phyloP scores from a whole-genome alignment of 2,329 filamentous ascomycete species.

The Botrytis squamosa region DNA sequence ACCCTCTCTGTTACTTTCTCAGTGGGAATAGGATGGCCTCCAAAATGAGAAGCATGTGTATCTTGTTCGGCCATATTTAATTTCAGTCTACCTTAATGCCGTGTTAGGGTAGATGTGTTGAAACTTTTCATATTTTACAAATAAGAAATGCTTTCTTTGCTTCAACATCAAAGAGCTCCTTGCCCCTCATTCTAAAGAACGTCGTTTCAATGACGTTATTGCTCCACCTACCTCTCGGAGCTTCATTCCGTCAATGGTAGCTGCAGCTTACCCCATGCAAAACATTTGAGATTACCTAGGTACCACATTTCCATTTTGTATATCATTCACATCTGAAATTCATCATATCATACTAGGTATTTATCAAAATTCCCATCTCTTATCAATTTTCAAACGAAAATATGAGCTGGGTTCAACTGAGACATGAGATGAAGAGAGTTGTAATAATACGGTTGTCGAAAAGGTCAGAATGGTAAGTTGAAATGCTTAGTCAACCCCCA shows the following conservation, averaged over 20 bases:
- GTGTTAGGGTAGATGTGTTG: neutral
- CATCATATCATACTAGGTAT: too few species aligned
- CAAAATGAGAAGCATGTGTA: conserved; percentile 19
- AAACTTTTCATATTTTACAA: neutral
- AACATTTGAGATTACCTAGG: neutral
- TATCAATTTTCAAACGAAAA: neutral
- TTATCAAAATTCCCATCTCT: neutral
- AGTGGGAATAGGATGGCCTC: conserved; percentile 10
- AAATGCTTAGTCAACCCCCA: neutral
- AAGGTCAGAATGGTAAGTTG: neutral
- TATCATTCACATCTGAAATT: neutral
- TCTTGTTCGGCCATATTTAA: conserved; percentile 21
- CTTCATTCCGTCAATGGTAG: neutral
- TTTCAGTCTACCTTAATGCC: neutral
- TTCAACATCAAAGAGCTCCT: neutral
- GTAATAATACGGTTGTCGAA: neutral
- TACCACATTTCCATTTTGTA: neutral
- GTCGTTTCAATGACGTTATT: conserved; percentile 9
- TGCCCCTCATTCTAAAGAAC: neutral
- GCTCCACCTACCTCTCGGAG: neutral
- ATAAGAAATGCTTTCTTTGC: neutral
- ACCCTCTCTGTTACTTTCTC: conserved; percentile 10
- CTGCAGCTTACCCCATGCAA: neutral
- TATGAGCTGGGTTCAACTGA: neutral
- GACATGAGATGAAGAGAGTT: neutral